Conservation (phyloP, 139 green algal species). For the Volvox reticuliferus region DNA sequence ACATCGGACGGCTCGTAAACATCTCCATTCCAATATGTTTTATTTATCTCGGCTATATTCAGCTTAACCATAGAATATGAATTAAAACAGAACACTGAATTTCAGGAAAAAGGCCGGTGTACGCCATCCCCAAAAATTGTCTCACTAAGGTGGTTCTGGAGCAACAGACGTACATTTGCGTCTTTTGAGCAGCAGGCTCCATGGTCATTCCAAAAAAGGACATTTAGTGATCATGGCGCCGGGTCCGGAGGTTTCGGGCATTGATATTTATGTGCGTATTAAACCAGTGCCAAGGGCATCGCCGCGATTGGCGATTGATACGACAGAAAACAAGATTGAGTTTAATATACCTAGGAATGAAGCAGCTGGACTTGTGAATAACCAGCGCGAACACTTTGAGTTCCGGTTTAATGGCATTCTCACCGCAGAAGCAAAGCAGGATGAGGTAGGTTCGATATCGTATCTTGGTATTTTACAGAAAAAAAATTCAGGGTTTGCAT, state of each 20-base stretch:
- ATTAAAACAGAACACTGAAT: background rate
- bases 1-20: constrained; percentile 90
- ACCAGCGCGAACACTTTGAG: constrained; percentile 81
- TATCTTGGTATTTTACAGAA: background rate
- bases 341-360: constrained; percentile 66
- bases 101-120: background rate
- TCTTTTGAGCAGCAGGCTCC: too few species aligned
- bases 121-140: background rate
- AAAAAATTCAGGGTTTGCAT: background rate
- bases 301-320: constrained; percentile 54
- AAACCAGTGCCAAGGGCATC: constrained; percentile 58
- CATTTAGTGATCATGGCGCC: constrained; percentile 28
- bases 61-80: constrained; percentile 18
- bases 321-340: constrained; percentile 62
- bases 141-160: background rate
- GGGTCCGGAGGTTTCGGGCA: constrained; percentile 48
- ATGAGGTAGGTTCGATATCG: constrained; percentile 65
- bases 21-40: constrained; percentile 58
- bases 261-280: constrained; percentile 80
- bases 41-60: constrained; percentile 31
- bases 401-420: constrained; percentile 91
- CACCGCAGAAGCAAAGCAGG: constrained; percentile 82
- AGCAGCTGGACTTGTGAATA: constrained; percentile 82
- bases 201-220: too few species aligned
- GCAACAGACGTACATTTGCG: background rate